These are phyloP conservation scores for Nelumbo lutea DNA, from an alignment of 164 flowering plant genomes.

Conservation along the genomic window DNA sequence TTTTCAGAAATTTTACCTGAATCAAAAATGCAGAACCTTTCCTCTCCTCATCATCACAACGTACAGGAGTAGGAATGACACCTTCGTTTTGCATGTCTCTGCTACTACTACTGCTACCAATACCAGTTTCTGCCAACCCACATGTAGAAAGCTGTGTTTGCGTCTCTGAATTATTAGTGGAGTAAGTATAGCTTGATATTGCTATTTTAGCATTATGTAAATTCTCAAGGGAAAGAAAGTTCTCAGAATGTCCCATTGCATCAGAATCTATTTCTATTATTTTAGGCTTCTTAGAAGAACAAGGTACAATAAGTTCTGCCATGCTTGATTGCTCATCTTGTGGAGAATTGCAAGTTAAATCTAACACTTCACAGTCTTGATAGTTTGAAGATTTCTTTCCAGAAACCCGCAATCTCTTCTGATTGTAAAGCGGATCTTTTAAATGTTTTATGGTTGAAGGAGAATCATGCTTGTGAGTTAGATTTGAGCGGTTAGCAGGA, in stretches of 20 bases:
- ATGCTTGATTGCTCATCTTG: constrained; percentile 25
- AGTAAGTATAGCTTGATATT: constrained; percentile 8
- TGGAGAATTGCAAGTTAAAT: constrained; percentile 30
- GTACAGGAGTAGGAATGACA: constrained; percentile 14
- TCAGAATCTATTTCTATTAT: constrained; percentile 22
- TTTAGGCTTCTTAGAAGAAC: constrained; percentile 48
- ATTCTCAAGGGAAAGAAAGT: constrained; percentile 5
- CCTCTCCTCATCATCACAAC: constrained; percentile 38
- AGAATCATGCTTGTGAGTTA: constrained; percentile 18
- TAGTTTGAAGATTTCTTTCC: constrained; percentile 13
- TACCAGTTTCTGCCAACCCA: not conserved
- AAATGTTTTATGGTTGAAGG: constrained; percentile 22
- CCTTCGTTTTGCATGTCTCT: constrained; percentile 22
- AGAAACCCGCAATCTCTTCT: constrained; percentile 21
- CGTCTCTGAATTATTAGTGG: constrained; percentile 19
- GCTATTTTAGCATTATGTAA: constrained; percentile 9
- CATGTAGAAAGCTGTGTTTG: constrained; percentile 16
- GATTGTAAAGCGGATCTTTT: constrained; percentile 16
- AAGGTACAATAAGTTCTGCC: constrained; percentile 23
- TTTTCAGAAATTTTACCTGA: constrained; percentile 44
- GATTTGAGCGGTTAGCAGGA: constrained; percentile 77
- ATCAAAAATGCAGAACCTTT: constrained; percentile 63
- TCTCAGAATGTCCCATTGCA: constrained; percentile 7
- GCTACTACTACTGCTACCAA: constrained; percentile 5
- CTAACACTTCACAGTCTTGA: constrained; percentile 28